phyloP scores from a whole-genome alignment of 306 rosid species.

The Styphnolobium japonicum region DNA sequence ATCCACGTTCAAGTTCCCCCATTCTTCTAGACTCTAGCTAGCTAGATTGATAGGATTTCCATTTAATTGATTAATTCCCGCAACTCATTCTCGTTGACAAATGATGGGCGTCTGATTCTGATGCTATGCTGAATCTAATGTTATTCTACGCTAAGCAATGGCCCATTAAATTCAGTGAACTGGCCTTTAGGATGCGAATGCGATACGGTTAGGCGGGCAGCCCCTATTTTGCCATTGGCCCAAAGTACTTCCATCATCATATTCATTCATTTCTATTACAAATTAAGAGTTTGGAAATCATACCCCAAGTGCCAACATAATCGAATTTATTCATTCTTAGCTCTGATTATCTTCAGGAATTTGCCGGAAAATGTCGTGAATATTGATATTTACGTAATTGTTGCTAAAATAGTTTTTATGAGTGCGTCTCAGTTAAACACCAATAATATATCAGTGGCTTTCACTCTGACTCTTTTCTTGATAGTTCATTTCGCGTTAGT shows the following conservation, averaged over 20 bases:
- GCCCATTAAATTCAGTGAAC: neutral
- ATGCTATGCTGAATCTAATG: constrained; percentile 8
- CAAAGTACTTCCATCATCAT: neutral
- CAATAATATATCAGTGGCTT: no score
- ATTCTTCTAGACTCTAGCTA: neutral
- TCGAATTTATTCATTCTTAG: neutral
- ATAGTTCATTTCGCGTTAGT: no score
- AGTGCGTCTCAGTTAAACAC: no score
- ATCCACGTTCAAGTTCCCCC: constrained; percentile 11
- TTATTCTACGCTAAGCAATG: neutral
- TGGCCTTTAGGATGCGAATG: neutral
- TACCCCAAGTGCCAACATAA: neutral
- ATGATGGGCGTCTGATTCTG: neutral
- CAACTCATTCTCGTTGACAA: neutral
- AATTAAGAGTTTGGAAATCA: neutral
- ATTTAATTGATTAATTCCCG: neutral
- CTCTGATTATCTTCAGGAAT: no score
- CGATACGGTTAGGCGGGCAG: neutral
- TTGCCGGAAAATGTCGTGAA: no score
- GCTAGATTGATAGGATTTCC: neutral
- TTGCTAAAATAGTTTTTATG: no score
- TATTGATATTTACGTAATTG: no score
- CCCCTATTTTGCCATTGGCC: neutral
- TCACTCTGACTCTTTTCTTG: no score
- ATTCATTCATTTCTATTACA: neutral